These are phyloP conservation scores for Pyrenochaeta sp. DNA, from an alignment of 2,329 filamentous ascomycete species.

Conservation along the genomic window DNA sequence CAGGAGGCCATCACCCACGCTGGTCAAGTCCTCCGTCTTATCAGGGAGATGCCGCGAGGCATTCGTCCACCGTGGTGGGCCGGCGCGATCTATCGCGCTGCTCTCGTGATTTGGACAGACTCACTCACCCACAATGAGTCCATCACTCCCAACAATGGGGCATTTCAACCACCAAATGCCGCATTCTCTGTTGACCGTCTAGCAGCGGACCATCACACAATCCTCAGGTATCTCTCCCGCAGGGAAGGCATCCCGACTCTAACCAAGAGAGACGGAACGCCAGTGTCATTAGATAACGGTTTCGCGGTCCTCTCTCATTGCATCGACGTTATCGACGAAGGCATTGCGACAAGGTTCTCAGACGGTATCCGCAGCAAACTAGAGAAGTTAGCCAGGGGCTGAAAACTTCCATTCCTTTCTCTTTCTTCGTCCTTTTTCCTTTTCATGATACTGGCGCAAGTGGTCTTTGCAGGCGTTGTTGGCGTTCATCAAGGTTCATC, in stretches of 20 bases:
- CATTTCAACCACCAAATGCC: conserved; percentile 44
- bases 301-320: conserved; percentile 60
- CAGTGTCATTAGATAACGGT: conserved; percentile 56
- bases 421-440: conserved; percentile 7
- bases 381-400: conserved; percentile 52
- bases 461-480: conserved; percentile 9
- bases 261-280: conserved; percentile 58
- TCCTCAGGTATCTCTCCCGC: conserved; percentile 61
- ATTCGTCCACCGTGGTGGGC: conserved; percentile 74
- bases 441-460: conserved; percentile 4
- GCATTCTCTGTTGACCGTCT: conserved; percentile 61
- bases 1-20: conserved; percentile 72
- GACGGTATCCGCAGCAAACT: conserved; percentile 64
- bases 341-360: conserved; percentile 59
- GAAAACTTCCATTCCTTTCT: conserved; percentile 8
- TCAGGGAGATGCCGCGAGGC: conserved; percentile 66
- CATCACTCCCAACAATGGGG: conserved; percentile 43
- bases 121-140: conserved; percentile 62
- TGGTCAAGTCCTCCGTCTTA: conserved; percentile 69
- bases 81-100: conserved; percentile 72
- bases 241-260: conserved; percentile 62
- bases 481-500: conserved; percentile 8
- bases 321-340: conserved; percentile 62
- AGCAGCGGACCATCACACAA: conserved; percentile 58
- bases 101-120: conserved; percentile 55